A percentile compares a stretch with the other conserved stretches of the same genome.
phyloP scores from a whole-genome alignment of 23 red algal species.

The Cyanidiococcus yangmingshanensis region DNA sequence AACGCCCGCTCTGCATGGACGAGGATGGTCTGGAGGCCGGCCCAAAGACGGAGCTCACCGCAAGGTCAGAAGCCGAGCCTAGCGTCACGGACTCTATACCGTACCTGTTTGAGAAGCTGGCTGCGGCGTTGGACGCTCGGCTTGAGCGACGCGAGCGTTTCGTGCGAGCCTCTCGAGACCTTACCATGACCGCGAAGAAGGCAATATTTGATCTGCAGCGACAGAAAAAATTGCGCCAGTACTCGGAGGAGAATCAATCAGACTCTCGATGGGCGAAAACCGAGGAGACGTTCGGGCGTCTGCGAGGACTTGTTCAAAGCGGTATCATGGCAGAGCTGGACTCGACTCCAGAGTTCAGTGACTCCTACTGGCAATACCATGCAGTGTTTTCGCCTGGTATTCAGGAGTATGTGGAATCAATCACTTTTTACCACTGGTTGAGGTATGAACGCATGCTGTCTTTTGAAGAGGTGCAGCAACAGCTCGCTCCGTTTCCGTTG shows the following conservation, averaged over 20 bases:
- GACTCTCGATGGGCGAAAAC: background rate
- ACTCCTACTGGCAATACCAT: constrained; percentile 37
- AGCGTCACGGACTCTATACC: background rate
- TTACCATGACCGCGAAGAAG: constrained; percentile 56
- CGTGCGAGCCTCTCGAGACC: constrained; percentile 71
- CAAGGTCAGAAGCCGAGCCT: too few species aligned
- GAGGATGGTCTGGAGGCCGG: too few species aligned
- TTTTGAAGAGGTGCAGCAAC: constrained; percentile 19
- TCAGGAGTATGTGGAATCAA: constrained; percentile 82
- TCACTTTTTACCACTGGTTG: constrained; percentile 32
- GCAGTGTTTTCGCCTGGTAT: constrained; percentile 45
- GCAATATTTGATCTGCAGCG: constrained; percentile 48
- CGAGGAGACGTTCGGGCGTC: background rate
- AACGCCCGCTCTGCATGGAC: too few species aligned
- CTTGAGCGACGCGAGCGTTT: constrained; percentile 67
- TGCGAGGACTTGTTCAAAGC: constrained; percentile 23
- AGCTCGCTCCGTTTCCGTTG: constrained; percentile 25
- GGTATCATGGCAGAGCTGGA: constrained; percentile 39
- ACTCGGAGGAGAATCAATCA: constrained; percentile 16
- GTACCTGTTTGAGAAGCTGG: background rate
- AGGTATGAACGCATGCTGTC: constrained; percentile 18
- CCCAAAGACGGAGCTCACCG: too few species aligned
- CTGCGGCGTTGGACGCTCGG: background rate
- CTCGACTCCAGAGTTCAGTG: background rate
- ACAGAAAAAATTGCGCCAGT: background rate